Evolutionary conservation across 768 basidiomycete species (phyloP), one percentile per base, ranked within the genome.

Genomic region (Suillus paluster): DNA sequence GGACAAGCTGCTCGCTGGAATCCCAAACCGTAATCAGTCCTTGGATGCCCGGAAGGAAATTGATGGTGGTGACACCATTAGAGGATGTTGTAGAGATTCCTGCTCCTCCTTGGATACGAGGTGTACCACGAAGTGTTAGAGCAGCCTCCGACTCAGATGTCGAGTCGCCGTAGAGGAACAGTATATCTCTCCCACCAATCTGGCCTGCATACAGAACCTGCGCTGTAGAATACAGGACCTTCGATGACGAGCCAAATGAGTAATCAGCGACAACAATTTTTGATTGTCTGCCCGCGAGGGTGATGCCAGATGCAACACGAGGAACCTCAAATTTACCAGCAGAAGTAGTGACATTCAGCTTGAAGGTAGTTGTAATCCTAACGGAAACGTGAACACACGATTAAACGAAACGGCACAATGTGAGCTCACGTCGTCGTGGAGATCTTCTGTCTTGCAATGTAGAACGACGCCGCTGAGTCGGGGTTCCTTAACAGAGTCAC

Each of bases 261-360:
- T 91, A 91, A 71, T 91, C 86, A 0, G 89, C 86, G 15, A 90
- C 79, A 34, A 94, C 76, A 27, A 92, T 78, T 69, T 91, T 92
- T 48, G 88, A 90, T 71, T 92, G 84, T 21, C 92, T 82, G 10
- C 92, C 92, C 30, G 75, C 69, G 10, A 94, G 83, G 1, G 84
- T 82, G 64, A 94, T 84, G 21, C 79, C 68, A 4, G 80, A 74
- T 0, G 79, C 81, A 11, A 84, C 77, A 33, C 79, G 76, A 2
- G 92, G 92, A 10, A 94, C 74, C 38, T 83, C 79, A 39, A 93
- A 64, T 0, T 71, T 63, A 0, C 86, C 86, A 25, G 70, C 69
- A 17, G 81, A 79, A 0, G 87, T 87, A 5, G 81, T 80, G 5
- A 90, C 81, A 23, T 80, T 85, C 46, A 94, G 66, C 56, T 82